Conservation (phyloP, 225 moss, liverwort and hornwort genomes). For the Lunularia cruciata region DNA sequence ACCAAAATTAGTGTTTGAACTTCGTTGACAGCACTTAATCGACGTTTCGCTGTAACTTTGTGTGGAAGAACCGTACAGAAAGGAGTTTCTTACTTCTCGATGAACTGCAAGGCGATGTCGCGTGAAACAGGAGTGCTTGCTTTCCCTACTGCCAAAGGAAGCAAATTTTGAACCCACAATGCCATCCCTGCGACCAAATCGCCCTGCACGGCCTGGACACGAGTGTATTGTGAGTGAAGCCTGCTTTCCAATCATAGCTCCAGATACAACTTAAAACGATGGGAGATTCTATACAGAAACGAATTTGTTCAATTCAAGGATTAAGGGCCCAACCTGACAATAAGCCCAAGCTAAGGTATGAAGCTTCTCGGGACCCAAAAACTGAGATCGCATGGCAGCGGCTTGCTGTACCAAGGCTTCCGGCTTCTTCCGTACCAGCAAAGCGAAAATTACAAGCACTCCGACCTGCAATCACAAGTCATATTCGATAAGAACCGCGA, state of each 20-base stretch:
- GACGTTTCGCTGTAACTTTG: too few relatives aligned
- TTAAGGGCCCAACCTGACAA: slow-evolving; percentile 71
- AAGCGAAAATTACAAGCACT: slow-evolving; percentile 71
- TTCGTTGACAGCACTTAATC: too few relatives aligned
- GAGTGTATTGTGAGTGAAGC: background rate
- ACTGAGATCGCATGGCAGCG: slow-evolving; percentile 54
- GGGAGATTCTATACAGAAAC: background rate
- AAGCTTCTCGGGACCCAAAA: slow-evolving; percentile 76
- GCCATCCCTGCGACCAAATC: slow-evolving; percentile 90
- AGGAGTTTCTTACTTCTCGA: slow-evolving; percentile 61
- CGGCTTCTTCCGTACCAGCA: slow-evolving; percentile 71
- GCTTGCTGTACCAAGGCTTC: slow-evolving; percentile 78
- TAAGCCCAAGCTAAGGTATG: slow-evolving; percentile 86
- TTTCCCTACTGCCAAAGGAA: slow-evolving; percentile 85
- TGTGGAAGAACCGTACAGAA: background rate
- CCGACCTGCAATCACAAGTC: slow-evolving; percentile 61
- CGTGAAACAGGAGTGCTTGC: slow-evolving; percentile 74
- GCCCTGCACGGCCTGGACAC: slow-evolving; percentile 78
- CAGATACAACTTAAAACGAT: background rate
- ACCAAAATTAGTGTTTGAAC: too few relatives aligned
- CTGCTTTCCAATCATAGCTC: background rate
- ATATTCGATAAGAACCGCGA: background rate
- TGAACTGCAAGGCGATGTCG: slow-evolving; percentile 70
- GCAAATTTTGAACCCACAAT: slow-evolving; percentile 90
- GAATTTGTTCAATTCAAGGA: background rate